A percentile compares a stretch with the other conserved stretches of the same genome.
Conservation (phyloP, 1,284 basidiomycete genomes). For the Fistulina hepatica region DNA sequence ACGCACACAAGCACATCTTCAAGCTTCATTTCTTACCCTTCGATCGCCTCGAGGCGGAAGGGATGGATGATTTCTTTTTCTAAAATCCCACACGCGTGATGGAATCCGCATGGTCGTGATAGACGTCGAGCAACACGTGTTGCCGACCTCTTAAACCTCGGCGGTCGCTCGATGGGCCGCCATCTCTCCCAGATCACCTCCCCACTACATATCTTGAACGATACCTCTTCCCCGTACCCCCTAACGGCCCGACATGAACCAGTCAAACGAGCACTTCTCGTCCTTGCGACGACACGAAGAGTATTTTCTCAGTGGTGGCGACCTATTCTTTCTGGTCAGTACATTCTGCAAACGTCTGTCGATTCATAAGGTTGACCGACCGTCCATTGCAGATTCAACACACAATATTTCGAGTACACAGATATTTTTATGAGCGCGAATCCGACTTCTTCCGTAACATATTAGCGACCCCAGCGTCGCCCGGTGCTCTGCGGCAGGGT, state of each 20-base stretch:
- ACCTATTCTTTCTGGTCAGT: slow-evolving; percentile 27
- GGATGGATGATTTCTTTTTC: too few relatives aligned
- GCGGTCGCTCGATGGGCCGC: too few relatives aligned
- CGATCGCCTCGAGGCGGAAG: too few relatives aligned
- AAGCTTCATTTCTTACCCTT: too few relatives aligned
- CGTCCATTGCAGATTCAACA: slow-evolving; percentile 31
- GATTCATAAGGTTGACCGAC: slow-evolving; percentile 1
- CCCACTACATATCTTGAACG: too few relatives aligned
- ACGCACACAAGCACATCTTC: too few relatives aligned
- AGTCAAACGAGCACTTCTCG: not conserved
- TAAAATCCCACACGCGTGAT: too few relatives aligned
- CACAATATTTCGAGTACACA: slow-evolving; percentile 44
- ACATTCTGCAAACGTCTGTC: not conserved
- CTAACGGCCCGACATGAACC: not conserved
- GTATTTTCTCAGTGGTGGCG: slow-evolving; percentile 44
- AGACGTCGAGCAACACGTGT: too few relatives aligned
- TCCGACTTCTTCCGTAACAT: slow-evolving; percentile 39
- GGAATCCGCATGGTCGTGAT: too few relatives aligned
- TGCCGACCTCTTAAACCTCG: too few relatives aligned
- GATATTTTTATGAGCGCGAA: slow-evolving; percentile 56
- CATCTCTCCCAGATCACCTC: too few relatives aligned
- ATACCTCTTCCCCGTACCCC: too few relatives aligned
- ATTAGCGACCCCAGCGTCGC: slow-evolving; percentile 33
- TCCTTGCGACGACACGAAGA: slow-evolving; percentile 11
- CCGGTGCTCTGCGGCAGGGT: slow-evolving; percentile 34